These are phyloP conservation scores for Brassica juncea DNA, from an alignment of 345 rosid genomes.

Conservation along the genomic window DNA sequence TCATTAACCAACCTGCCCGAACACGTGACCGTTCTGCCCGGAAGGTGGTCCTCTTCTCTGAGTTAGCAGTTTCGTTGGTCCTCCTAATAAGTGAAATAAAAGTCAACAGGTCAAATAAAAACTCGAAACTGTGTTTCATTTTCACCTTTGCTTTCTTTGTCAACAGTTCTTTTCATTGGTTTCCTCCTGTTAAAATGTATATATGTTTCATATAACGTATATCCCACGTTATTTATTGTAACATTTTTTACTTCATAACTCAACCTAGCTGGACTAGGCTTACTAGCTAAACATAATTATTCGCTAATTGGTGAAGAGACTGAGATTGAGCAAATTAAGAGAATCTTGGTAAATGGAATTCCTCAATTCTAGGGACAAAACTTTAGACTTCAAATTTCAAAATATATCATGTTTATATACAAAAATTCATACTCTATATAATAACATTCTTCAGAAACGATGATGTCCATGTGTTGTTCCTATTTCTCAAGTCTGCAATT, in stretches of 20 bases:
- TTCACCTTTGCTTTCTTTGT: not conserved
- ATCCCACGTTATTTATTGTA: not conserved
- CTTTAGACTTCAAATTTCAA: slow-evolving; percentile 23
- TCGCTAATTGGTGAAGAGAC: slow-evolving; percentile 33
- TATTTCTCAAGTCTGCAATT: not conserved
- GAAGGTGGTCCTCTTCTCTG: slow-evolving; percentile 23
- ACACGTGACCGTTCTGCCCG: slow-evolving; percentile 39
- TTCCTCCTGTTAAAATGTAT: slow-evolving; percentile 6
- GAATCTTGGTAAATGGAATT: slow-evolving; percentile 44
- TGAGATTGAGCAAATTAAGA: slow-evolving; percentile 42
- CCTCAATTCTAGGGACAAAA: slow-evolving; percentile 39
- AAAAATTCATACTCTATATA: not conserved
- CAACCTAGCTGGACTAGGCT: slow-evolving; percentile 25
- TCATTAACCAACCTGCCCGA: slow-evolving; percentile 32
- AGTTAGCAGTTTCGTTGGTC: slow-evolving; percentile 24
- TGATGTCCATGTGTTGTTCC: not conserved
- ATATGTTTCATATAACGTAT: not conserved
- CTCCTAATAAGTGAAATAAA: slow-evolving; percentile 15
- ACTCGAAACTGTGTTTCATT: slow-evolving; percentile 28
- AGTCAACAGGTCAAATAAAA: slow-evolving; percentile 40
- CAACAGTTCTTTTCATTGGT: not conserved
- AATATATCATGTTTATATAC: slow-evolving; percentile 14
- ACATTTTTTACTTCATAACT: not conserved
- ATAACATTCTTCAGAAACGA: not conserved
- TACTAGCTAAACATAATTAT: slow-evolving; percentile 32